Base-by-base conservation (phyloP, 257 asterid species). In the Fraxinus anomala region DNA sequence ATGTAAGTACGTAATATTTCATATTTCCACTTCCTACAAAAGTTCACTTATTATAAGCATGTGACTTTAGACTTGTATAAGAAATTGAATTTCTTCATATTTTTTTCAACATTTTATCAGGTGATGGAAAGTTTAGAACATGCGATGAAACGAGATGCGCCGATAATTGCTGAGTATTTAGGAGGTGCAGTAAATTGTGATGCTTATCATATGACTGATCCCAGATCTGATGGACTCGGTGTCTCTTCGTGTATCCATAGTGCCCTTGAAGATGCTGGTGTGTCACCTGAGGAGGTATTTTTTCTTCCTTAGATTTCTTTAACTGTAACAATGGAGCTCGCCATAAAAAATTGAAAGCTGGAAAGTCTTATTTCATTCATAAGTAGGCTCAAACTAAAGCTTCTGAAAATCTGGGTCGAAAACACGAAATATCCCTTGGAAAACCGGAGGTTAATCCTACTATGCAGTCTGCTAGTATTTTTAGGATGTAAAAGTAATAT, bases 191-290 rank as follows among this genome's bases (percentile, higher is more conserved):
- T 94, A 73, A 94, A 89, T 80, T 94, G 98, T 77, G 98, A 94
- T 87, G 98, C 98, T 56, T 77, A 91, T 92, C 98, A 94, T 83
- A 92, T 94, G 98, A 94, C 98, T 7, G 97, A 94, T 77, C 98
- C 98, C 8, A 91, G 98, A 82, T 81, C 96, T 73, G 98, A 94
- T 82, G 98, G 98, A 36, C 97, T 94, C 76, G 97, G 98, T 76
- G 98, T 94, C 63, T 94, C 98, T 51, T 87, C 98, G 3, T 94
- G 98, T 75, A 94, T 94, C 77, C 91, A 81, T 23, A 78, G 87
- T 74, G 87, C 92, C 79, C 96, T 94, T 70, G 91, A 82, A 81
- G 98, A 94, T 86, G 92, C 94, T 76, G 98, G 97, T 47, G 96
- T 94, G 78, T 94, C 98, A 39, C 92, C 94, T 34, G 97, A 94